A percentile compares a stretch with the other conserved stretches of the same genome.
Evolutionary conservation across 2,329 filamentous ascomycete species (phyloP).

Genomic region (Fusarium albidum): DNA sequence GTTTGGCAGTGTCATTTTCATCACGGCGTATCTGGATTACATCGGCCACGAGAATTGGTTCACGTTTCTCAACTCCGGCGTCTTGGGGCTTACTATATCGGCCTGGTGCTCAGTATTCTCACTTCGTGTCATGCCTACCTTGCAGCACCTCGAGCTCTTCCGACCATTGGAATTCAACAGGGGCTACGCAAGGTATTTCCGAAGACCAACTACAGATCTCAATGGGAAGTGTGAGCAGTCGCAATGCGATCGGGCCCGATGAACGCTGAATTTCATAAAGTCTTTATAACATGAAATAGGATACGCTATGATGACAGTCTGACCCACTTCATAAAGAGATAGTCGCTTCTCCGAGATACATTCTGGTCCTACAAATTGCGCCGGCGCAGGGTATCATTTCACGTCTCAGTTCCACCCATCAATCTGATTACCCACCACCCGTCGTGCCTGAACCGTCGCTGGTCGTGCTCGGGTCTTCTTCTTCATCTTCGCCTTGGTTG

Average conservation of each 20-base stretch:
- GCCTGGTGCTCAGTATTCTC: not conserved
- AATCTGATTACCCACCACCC: too few relatives aligned
- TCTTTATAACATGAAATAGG: slow-evolving; percentile 18
- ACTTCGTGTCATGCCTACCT: not conserved
- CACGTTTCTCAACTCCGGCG: not conserved
- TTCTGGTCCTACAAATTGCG: slow-evolving; percentile 25
- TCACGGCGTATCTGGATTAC: slow-evolving; percentile 5
- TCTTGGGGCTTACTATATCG: not conserved
- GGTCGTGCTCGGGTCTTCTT: not conserved
- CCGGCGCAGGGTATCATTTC: slow-evolving; percentile 32
- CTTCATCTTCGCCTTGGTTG: not conserved
- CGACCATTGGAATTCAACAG: not conserved
- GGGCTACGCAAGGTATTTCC: not conserved
- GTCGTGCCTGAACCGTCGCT: not conserved
- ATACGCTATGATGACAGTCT: slow-evolving; percentile 16
- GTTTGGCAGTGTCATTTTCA: slow-evolving; percentile 15
- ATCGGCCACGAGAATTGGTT: slow-evolving; percentile 1
- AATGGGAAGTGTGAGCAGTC: not conserved
- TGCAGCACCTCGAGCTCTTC: not conserved
- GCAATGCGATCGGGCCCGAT: slow-evolving; percentile 6
- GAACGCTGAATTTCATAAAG: slow-evolving; percentile 5
- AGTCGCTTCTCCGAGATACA: slow-evolving; percentile 8
- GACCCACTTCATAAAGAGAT: not conserved
- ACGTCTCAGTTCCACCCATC: not conserved
- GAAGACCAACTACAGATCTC: not conserved